A percentile compares a stretch with the other conserved stretches of the same genome.
phyloP scores from a whole-genome alignment of 2,329 filamentous ascomycete species.

The Phyllosticta capitalensis region DNA sequence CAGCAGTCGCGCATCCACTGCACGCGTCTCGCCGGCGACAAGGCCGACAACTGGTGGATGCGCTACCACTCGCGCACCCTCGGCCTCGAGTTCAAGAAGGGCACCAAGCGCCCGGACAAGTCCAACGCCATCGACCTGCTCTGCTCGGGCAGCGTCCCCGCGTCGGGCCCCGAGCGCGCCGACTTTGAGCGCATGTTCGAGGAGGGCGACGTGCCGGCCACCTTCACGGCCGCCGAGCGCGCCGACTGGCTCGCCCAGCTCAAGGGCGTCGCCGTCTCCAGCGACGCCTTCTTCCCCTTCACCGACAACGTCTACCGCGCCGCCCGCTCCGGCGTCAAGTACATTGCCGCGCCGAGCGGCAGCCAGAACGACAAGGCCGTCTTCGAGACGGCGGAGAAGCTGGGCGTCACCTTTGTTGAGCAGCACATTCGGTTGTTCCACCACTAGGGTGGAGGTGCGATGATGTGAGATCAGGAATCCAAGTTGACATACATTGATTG shows the following conservation, averaged over 20 bases:
- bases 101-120: constrained; percentile 93
- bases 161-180: constrained; percentile 71
- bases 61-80: constrained; percentile 89
- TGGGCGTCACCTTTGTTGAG: constrained; percentile 90
- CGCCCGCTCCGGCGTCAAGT: constrained; percentile 81
- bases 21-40: constrained; percentile 92
- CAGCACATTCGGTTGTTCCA: constrained; percentile 92
- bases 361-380: constrained; percentile 78
- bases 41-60: constrained; percentile 99
- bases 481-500: too few relatives aligned
- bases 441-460: constrained; percentile 52
- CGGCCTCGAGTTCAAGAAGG: constrained; percentile 91
- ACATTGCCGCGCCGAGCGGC: constrained; percentile 85
- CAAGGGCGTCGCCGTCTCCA: constrained; percentile 73
- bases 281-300: constrained; percentile 98
- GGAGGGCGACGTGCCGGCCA: constrained; percentile 56
- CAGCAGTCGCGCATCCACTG: constrained; percentile 98
- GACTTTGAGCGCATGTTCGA: constrained; percentile 87
- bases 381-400: constrained; percentile 81
- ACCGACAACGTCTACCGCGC: constrained; percentile 96
- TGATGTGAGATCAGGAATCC: too few relatives aligned
- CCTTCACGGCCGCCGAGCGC: constrained; percentile 78
- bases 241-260: constrained; percentile 78
- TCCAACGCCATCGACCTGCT: constrained; percentile 96
- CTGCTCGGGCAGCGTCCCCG: constrained; percentile 81